A percentile compares a stretch with the other conserved stretches of the same genome.
phyloP scores from a whole-genome alignment of 202 grass and related monocot genomes.

The Zoysia matrella region DNA sequence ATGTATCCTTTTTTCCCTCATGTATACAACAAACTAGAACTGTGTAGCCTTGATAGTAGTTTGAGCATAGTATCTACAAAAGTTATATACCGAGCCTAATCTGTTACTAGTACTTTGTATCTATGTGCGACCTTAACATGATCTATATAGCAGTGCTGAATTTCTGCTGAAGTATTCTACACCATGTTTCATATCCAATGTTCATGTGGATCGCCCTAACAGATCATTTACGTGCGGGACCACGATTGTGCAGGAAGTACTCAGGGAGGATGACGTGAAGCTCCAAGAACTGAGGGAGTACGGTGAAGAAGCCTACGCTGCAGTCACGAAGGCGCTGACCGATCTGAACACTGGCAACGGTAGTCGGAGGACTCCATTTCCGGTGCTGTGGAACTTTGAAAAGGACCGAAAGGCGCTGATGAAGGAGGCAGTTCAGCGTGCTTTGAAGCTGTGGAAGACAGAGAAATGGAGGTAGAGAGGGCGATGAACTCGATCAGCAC shows the following conservation, averaged over 20 bases:
- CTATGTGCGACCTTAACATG: background rate
- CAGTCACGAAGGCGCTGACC: constrained; percentile 43
- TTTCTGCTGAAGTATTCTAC: background rate
- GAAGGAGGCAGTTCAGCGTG: constrained; percentile 8
- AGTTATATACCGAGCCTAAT: background rate
- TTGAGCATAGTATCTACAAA: background rate
- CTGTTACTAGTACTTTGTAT: background rate
- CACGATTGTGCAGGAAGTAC: constrained; percentile 39
- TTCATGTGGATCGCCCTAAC: constrained; percentile 1
- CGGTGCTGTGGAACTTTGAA: constrained; percentile 57
- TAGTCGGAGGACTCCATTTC: constrained; percentile 25
- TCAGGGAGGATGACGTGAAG: constrained; percentile 60
- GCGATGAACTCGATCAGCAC: constrained; percentile 15
- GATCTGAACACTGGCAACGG: constrained; percentile 40
- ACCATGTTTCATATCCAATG: background rate
- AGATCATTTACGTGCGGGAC: background rate
- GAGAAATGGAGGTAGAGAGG: background rate
- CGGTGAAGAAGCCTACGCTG: constrained; percentile 47
- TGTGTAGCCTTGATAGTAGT: background rate
- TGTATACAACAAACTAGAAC: background rate
- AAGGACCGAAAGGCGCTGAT: constrained; percentile 17
- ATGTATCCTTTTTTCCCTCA: background rate
- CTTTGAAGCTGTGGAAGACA: background rate
- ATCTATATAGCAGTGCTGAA: background rate
- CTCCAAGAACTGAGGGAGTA: constrained; percentile 49